A percentile compares a stretch with the other conserved stretches of the same genome.
phyloP scores from a whole-genome alignment of 2,329 filamentous ascomycete species.

The Colletotrichum horii region DNA sequence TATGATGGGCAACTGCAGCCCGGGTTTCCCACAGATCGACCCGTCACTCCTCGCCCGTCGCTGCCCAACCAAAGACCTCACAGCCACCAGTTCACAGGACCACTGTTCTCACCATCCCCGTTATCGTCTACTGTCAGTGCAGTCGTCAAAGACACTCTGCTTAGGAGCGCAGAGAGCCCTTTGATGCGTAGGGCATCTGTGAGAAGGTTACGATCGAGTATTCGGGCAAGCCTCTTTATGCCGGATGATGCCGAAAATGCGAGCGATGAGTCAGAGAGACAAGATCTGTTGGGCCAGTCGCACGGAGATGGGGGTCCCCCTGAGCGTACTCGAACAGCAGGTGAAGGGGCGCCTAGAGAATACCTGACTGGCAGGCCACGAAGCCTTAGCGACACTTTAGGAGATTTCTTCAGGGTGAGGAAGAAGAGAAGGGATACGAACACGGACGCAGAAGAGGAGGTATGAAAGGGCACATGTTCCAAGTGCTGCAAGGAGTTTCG shows the following conservation, averaged over 20 bases:
- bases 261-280: conserved; percentile 22
- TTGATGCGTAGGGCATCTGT: conserved; percentile 47
- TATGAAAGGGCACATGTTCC: background rate
- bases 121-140: conserved; percentile 64
- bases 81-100: conserved; percentile 46
- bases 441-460: conserved; percentile 23
- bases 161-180: conserved; percentile 48
- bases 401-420: conserved; percentile 42
- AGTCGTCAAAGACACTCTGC: conserved; percentile 61
- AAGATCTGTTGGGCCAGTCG: background rate
- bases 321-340: conserved; percentile 14
- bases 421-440: conserved; percentile 31
- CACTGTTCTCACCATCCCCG: conserved; percentile 64
- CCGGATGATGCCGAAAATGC: conserved; percentile 45
- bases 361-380: conserved; percentile 35
- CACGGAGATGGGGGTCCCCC: background rate
- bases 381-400: conserved; percentile 47
- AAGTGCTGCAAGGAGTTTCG: background rate
- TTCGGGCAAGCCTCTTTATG: conserved; percentile 61
- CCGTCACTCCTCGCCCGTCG: conserved; percentile 22
- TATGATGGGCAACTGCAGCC: conserved; percentile 30
- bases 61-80: conserved; percentile 32
- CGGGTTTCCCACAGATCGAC: conserved; percentile 21
- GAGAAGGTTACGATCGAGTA: conserved; percentile 52
- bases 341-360: conserved; percentile 3